Percentiles rank a stretch among this genome's conserved stretches.
Evolutionary conservation across 1,284 basidiomycete species (phyloP).

Genomic region (Amylostereum chailletii): DNA sequence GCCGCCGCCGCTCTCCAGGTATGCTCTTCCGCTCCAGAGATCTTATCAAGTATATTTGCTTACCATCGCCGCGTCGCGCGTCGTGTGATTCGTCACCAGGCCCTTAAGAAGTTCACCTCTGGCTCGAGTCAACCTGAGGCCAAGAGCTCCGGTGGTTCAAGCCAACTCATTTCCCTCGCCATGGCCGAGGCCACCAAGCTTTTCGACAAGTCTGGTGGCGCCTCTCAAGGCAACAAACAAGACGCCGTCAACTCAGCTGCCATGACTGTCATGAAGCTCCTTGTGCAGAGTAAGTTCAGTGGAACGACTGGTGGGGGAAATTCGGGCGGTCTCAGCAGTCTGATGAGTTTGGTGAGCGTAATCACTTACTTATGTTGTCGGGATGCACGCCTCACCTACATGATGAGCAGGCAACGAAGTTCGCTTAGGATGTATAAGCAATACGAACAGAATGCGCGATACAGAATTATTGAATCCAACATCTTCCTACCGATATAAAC

Average conservation of each 20-base stretch:
- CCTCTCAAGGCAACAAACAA: constrained; percentile 64
- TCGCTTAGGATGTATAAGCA: constrained; percentile 27
- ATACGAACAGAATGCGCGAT: too few relatives aligned
- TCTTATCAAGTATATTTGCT: too few relatives aligned
- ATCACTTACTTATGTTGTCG: constrained; percentile 18
- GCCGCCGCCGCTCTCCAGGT: constrained; percentile 73
- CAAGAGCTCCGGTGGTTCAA: constrained; percentile 38
- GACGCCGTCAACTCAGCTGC: constrained; percentile 77
- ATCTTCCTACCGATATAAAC: too few relatives aligned
- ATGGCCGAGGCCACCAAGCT: constrained; percentile 74
- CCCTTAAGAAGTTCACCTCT: constrained; percentile 56
- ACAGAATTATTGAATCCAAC: too few relatives aligned
- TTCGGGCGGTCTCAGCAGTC: constrained; percentile 53
- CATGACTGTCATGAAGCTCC: constrained; percentile 76
- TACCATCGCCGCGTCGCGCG: constrained; percentile 59
- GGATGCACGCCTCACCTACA: constrained; percentile 52
- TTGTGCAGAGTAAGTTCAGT: constrained; percentile 59
- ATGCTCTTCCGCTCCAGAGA: constrained; percentile 27
- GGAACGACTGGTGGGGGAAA: constrained; percentile 43
- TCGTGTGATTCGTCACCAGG: constrained; percentile 49
- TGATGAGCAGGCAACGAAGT: constrained; percentile 40
- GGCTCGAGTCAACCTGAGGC: constrained; percentile 29
- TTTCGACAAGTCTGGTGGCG: constrained; percentile 63
- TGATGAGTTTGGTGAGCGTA: constrained; percentile 47
- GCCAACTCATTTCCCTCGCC: constrained; percentile 70